Evolutionary conservation across 768 basidiomycete genomes (phyloP), one percentile per base, ranked within the genome.

Genomic region (Leccinum incarnatum): DNA sequence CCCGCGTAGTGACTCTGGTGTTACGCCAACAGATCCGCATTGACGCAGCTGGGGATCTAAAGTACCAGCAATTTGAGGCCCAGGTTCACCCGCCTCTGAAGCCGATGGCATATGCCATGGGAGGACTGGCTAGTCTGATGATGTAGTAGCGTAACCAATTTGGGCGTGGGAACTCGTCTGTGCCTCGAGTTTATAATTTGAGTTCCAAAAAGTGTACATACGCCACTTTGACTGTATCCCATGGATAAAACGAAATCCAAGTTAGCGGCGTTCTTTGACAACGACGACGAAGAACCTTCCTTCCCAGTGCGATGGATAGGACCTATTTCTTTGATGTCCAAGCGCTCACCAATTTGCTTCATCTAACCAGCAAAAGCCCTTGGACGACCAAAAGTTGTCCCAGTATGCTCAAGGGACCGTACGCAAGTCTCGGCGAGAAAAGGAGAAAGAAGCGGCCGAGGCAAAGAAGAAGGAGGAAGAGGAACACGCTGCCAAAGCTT

Each of bases 271-370:
- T 92, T 93, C 76, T 93, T 93, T 72, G 88, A 90, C 69, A 83
- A 88, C 65, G 89, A 88, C 71, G 90, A 93, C 69, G 90, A 91
- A 75, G 89, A 90, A 69, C 77, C 86, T 79, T 83, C 88, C 80
- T 89, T 91, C 79, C 84, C 89, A 87, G 91, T 93, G 89, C 90
- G 91, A 90, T 79, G 86, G 83, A 88, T 82, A 84, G 81, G 83
- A 80, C 81, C 82, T 77, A 80, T 83, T 83, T 75, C 69, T 72
- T 69, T 64, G 40, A 68, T 74, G 72, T 78, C 75, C 75, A 62
- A 27, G 72, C 76, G 79, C 88, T 88, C 81, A 88, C 87, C 78
- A 76, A 77, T 76, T 75, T 71, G 62, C 70, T 75, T 77, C 76
- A 71, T 74, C 73, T 77, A 71, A 69, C 65, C 81, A 94, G 92